Evolutionary conservation across 108 stramenopile species (phyloP), one percentile per base, ranked within the genome.

Genomic region (Pseudonitzschia delicatissima): DNA sequence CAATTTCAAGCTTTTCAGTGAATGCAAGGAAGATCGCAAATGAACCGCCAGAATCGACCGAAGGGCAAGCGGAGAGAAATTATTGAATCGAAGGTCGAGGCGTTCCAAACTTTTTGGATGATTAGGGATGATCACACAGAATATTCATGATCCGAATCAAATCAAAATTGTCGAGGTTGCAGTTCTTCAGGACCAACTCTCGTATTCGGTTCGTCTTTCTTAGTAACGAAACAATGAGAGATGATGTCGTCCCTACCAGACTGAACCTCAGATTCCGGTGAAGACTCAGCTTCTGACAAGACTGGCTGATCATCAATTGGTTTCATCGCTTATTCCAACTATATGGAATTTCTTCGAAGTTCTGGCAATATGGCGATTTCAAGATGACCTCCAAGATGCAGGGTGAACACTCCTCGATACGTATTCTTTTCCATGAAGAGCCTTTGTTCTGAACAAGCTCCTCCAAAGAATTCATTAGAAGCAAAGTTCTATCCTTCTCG

Each of bases 261-360:
- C 13, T 13, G 42, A 44, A n/a, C 42, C 42, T 2, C 42, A 44
- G 1, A 5, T 2, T n/a, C 42, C 7, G 42, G 3, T 44, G 42
- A 13, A 13, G 42, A 13, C 17, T n/a, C 42, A n/a, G 1, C 7
- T n/a, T 44, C 42, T 44, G 42, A 23, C 11, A 7, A 12, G 29
- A 0, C 9, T 58, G 57, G 33, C 18, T 58, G n/a, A 0, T 58
- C 35, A 17, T 37, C 0, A 51, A 9, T 23, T 18, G 23, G 13
- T 51, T 51, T 51, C 57, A 8, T 58, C 35, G 33, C 33, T 5
- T n/a, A 58, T 33, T 8, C 28, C 28, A 15, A 36, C 34, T 17
- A 58, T 4, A 18, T 58, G 57, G 18, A 58, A 13, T 58, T n/a
- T 58, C 57, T 17, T 58, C 57, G 33, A 58, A 11, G 25, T 51